These are phyloP conservation scores for Stephanocyclus meneghinianus DNA, from an alignment of 352 stramenopile genomes.

Conservation along the genomic window DNA sequence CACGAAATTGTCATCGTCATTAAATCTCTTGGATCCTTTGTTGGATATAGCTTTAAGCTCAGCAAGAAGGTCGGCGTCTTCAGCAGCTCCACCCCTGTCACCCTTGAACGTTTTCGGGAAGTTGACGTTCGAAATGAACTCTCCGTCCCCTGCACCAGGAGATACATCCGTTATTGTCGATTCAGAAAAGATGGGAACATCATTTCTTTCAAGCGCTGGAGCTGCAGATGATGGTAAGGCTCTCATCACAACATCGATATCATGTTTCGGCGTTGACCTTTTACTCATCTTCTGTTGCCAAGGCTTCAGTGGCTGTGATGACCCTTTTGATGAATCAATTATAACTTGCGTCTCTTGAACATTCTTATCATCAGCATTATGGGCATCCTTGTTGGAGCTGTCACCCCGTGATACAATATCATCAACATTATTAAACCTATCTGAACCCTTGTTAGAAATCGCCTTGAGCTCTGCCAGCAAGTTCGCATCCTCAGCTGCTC, in stretches of 20 bases:
- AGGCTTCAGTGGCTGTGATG: neutral
- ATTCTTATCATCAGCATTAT: neutral
- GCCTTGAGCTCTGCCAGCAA: slow-evolving; percentile 66
- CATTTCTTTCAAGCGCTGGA: no score
- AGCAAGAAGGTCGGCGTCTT: slow-evolving; percentile 75
- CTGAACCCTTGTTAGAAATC: slow-evolving; percentile 51
- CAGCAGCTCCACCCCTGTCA: slow-evolving; percentile 45
- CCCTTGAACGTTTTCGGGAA: no score
- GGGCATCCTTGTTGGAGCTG: slow-evolving; percentile 23
- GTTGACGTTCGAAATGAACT: no score
- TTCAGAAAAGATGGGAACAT: neutral
- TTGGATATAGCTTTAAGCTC: slow-evolving; percentile 73
- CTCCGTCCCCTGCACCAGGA: no score
- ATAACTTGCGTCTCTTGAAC: neutral
- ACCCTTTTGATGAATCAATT: neutral
- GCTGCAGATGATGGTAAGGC: slow-evolving; percentile 14
- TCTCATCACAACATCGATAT: slow-evolving; percentile 28
- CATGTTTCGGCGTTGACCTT: neutral
- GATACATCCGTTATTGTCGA: no score
- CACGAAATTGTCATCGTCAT: slow-evolving; percentile 31
- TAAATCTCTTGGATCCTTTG: slow-evolving; percentile 52
- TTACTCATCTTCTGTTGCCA: slow-evolving; percentile 1
- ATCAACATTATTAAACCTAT: slow-evolving; percentile 61
- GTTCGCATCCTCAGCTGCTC: slow-evolving; percentile 66
- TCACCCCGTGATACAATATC: slow-evolving; percentile 20